Conservation (phyloP, 1,139 yeast genomes). For the Taphrina populina region DNA sequence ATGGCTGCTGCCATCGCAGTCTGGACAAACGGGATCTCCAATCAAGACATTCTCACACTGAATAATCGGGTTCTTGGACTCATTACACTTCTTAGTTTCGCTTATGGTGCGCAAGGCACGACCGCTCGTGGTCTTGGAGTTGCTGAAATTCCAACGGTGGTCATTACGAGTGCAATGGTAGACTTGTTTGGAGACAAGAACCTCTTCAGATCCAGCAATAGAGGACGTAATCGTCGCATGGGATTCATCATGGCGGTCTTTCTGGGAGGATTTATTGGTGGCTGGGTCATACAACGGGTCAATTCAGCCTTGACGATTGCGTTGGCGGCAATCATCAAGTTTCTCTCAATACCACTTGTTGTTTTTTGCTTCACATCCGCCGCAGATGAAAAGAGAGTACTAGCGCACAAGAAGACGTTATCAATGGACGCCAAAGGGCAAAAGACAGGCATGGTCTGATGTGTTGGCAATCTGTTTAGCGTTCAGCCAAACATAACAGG, state of each 20-base stretch:
- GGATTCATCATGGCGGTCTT: constrained; percentile 10
- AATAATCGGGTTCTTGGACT: background rate
- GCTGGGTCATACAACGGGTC: background rate
- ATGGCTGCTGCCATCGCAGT: constrained; percentile 12
- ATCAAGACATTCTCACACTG: background rate
- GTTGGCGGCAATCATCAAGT: constrained; percentile 11
- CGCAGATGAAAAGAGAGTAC: background rate
- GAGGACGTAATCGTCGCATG: constrained; percentile 11
- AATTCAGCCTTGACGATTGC: constrained; percentile 13
- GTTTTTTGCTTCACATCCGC: constrained; percentile 8
- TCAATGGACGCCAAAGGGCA: too few species aligned
- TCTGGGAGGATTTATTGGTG: constrained; percentile 19
- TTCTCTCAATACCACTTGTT: background rate
- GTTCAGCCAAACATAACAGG: too few species aligned
- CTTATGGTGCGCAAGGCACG: constrained; percentile 18
- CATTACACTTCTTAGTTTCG: constrained; percentile 14
- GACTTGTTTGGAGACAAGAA: constrained; percentile 16
- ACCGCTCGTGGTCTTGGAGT: constrained; percentile 19
- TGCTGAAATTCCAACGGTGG: constrained; percentile 18
- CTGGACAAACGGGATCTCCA: constrained; percentile 2
- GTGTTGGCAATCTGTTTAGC: too few species aligned
- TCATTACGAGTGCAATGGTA: constrained; percentile 23
- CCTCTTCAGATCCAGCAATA: constrained; percentile 6
- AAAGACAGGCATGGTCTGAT: too few species aligned
- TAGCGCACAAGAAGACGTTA: background rate